Base-by-base conservation (phyloP, 2,329 filamentous ascomycete species). In the Phaeosphaeria sp. region DNA sequence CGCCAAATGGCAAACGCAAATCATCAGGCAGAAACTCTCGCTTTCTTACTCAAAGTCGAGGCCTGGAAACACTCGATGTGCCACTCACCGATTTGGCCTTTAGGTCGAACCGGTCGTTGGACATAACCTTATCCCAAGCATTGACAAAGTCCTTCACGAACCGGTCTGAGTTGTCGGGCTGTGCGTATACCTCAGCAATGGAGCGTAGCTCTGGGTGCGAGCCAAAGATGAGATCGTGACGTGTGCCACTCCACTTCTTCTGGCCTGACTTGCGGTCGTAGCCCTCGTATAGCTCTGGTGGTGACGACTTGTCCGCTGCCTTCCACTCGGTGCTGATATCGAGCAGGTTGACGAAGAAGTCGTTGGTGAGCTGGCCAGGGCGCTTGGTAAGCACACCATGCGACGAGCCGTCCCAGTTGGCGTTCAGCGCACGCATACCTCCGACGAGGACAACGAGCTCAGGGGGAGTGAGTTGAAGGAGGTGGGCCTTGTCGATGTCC, bases 311-410 rank as follows among this genome's bases (percentile, higher is more conserved):
- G 56, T 80, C 79, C 41, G 78, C 78, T 0, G 84, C 69, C 79
- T 86, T 87, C 90, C 90, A 93, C 21, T 78, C 81, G 6, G 84
- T 90, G 75, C 78, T 80, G 68, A 83, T 85, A 70, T 92, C 89
- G 22, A 93, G 84, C 1, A 93, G 82, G 80, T 93, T 92, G 77
- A 91, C 84, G 72, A 93, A 93, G 84, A 92, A 93, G 79, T 93
- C 90, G 77, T 90, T 92, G 71, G 87, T 90, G 68, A 93, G 82
- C 66, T 85, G 78, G 43, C 90, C 90, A 0, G 89, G 88, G 7
- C 81, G 82, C 66, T 83, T 82, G 55, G 90, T 93, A 71, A 93
- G 82, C 56, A 93, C 83, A 58, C 90, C 90, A 56, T 85, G 77
- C 22, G 80, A 72, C 0, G 89, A 91, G 43, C 87, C 87, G 66